Evolutionary conservation across 768 basidiomycete species (phyloP).

Genomic region (Leccinum sublutescens): DNA sequence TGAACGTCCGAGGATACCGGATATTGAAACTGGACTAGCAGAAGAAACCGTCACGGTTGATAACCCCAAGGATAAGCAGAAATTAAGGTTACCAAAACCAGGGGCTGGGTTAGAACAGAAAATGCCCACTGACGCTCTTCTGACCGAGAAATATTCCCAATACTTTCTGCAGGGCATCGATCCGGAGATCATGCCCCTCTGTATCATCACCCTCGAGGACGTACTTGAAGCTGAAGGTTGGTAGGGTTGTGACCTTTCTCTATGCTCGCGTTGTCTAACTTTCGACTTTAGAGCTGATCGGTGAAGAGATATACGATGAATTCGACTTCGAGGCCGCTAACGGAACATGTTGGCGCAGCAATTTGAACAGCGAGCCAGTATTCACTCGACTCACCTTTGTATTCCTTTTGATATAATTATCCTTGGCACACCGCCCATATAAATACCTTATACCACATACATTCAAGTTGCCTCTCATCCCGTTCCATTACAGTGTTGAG

Average conservation of each 20-base stretch:
- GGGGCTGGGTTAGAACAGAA: slow-evolving; percentile 66
- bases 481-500: too few species aligned
- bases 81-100: slow-evolving; percentile 28
- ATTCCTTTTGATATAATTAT: too few species aligned
- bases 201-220: slow-evolving; percentile 92
- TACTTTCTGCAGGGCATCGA: slow-evolving; percentile 84
- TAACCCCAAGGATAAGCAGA: slow-evolving; percentile 24
- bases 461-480: too few species aligned
- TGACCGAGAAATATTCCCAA: slow-evolving; percentile 71
- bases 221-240: slow-evolving; percentile 70
- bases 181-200: slow-evolving; percentile 78
- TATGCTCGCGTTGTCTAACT: too few species aligned
- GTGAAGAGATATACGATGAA: too few species aligned
- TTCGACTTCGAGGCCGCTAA: too few species aligned
- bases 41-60: slow-evolving; percentile 17
- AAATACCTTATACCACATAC: too few species aligned
- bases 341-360: too few species aligned
- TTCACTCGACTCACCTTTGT: too few species aligned
- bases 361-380: too few species aligned
- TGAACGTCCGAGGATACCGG: slow-evolving; percentile 11
- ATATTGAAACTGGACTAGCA: slow-evolving; percentile 25
- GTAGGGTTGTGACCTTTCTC: not conserved
- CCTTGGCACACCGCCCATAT: too few species aligned
- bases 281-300: too few species aligned
- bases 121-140: slow-evolving; percentile 86